Base-by-base conservation (phyloP, 176 grass and related monocot species). In the Neostapfia colusana region DNA sequence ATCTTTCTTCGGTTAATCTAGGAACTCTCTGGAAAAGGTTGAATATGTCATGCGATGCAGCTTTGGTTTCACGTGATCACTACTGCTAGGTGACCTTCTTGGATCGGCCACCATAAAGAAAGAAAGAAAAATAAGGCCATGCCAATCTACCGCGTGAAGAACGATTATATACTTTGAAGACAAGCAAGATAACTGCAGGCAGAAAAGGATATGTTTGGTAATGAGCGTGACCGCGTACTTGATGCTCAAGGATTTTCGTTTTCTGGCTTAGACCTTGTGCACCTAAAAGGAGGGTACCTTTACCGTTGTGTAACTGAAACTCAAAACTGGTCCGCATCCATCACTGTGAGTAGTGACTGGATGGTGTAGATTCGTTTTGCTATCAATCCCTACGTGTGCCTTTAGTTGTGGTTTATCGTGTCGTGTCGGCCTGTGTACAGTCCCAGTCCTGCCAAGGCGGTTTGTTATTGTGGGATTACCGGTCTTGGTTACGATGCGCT, bases 221-320 rank as follows among this genome's bases (percentile, higher is more conserved):
- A 40, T 21, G 59, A 65, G 25, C 16, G 24, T 66, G 70, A 74
- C 60, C 58, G 27, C 39, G 53, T 43, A 64, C 69, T 42, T 73
- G 69, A 36, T 28, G 20, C 14, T 73, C 68, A 81, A 81, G 67
- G 50, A 50, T 51, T 51, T 27, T 71, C 3, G 79, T 42, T 74
- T 26, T 7, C 14, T 39, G 3, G 35, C 34, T 41, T 0, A 15
- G 6, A 57, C 36, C n/a, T 40, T 41, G 24, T 60, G 40, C 79
- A 57, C 61, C 79, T 65, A 79, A 45, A 21, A 9, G 7, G 11
- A 57, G 61, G 70, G 28, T 7, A 56, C 37, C 70, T 74, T 74
- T 66, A 82, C 80, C 80, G 70, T 66, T 74, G 70, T 74, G 46
- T 74, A 74, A 82, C 70, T 54, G 70, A 67, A 79, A 66, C 60